Evolutionary conservation across 495 filamentous ascomycete species (phyloP).

Genomic region (Penicillium psychrofluorescens): DNA sequence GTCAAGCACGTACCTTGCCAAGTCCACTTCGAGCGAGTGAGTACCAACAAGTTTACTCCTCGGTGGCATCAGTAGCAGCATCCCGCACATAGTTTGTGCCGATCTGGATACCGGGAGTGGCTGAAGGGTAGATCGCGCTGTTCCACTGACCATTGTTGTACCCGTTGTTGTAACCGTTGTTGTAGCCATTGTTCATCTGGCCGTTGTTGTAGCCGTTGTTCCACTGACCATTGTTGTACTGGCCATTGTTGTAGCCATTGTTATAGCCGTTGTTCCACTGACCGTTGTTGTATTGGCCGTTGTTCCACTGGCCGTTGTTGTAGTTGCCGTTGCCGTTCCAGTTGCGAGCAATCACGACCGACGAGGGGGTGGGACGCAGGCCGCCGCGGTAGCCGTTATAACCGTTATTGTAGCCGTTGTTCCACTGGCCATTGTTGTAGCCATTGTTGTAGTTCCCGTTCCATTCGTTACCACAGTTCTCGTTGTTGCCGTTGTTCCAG

Average conservation of each 20-base stretch:
- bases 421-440: constrained; percentile 2
- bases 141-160: constrained; percentile 1
- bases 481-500: neutral
- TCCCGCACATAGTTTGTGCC: neutral
- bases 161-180: neutral
- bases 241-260: constrained; percentile 2
- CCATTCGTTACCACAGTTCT: neutral
- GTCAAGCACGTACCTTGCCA: too few species aligned
- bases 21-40: neutral
- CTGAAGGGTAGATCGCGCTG: constrained; percentile 1
- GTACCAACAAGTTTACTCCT: constrained; percentile 1
- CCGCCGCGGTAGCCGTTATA: neutral
- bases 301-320: constrained; percentile 8
- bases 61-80: constrained; percentile 1
- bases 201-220: neutral
- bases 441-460: constrained; percentile 3
- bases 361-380: too few species aligned
- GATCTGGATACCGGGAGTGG: constrained; percentile 1
- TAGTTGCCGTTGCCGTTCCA: constrained; percentile 3
- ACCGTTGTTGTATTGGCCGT: constrained; percentile 5
- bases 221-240: neutral
- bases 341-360: too few species aligned
- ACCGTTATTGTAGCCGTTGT: constrained; percentile 2
- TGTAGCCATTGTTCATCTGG: too few species aligned
- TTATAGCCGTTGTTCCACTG: constrained; percentile 7